Evolutionary conservation across 345 rosid genomes (phyloP).

Genomic region (Microthlaspi erraticum): DNA sequence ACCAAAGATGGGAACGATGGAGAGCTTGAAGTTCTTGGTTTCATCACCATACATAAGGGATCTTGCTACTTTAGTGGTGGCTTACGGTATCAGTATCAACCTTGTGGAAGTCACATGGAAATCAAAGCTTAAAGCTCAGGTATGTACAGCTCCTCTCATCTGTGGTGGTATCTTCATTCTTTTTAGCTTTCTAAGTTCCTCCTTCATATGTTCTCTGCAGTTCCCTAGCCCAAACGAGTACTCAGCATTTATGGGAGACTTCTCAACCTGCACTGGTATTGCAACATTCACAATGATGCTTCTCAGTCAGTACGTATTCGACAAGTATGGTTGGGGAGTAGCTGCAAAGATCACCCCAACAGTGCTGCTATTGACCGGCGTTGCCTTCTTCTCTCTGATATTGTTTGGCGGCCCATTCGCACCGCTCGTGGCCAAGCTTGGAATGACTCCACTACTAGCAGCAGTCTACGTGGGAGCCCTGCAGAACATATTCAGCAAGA

Average conservation of each 20-base stretch:
- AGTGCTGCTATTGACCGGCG: constrained; percentile 82
- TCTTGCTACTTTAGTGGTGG: constrained; percentile 96
- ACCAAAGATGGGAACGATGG: constrained; percentile 93
- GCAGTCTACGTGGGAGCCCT: constrained; percentile 97
- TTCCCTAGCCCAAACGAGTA: constrained; percentile 98
- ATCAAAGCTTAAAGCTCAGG: constrained; percentile 99
- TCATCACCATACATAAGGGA: constrained; percentile 90
- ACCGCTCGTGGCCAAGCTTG: constrained; percentile 73
- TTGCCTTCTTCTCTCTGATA: constrained; percentile 88
- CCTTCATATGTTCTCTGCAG: constrained; percentile 48
- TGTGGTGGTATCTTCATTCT: constrained; percentile 71
- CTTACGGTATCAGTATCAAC: constrained; percentile 97
- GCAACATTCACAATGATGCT: constrained; percentile 96
- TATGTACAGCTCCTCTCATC: constrained; percentile 30
- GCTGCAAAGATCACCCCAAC: constrained; percentile 95
- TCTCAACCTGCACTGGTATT: constrained; percentile 91
- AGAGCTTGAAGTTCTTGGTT: constrained; percentile 94
- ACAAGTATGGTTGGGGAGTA: constrained; percentile 95
- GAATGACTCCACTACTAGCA: constrained; percentile 96
- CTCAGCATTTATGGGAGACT: constrained; percentile 98
- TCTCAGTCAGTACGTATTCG: constrained; percentile 79
- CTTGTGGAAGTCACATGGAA: constrained; percentile 99
- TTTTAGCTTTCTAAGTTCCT: constrained; percentile 13
- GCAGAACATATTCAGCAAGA: constrained; percentile 99
- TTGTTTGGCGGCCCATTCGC: constrained; percentile 77